A percentile compares a stretch with the other conserved stretches of the same genome.
phyloP scores from a whole-genome alignment of 108 stramenopile genomes.

The Pseudonitzschia multistriata region DNA sequence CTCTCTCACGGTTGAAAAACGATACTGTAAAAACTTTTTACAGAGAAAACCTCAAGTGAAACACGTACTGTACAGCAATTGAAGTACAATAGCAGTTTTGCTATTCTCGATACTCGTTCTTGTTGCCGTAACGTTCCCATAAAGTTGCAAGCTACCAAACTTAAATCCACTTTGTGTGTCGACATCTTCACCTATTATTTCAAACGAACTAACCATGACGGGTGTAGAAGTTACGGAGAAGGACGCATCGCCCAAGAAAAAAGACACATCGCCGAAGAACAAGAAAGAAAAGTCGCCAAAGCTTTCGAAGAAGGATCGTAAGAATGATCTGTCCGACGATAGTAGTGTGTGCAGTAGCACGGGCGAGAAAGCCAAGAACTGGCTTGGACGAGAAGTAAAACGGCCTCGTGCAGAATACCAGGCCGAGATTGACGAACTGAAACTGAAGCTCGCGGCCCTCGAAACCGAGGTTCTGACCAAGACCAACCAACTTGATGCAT shows the following conservation, averaged over 20 bases:
- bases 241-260: neutral
- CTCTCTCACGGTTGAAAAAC: no score
- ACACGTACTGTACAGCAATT: no score
- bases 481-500: neutral
- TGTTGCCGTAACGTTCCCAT: no score
- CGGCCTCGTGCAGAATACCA: conserved; percentile 17
- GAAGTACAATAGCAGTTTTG: no score
- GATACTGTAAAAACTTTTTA: no score
- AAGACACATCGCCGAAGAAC: neutral
- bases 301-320: neutral
- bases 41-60: no score
- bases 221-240: neutral
- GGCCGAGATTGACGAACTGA: conserved; percentile 17
- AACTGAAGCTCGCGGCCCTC: neutral
- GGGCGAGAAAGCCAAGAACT: neutral
- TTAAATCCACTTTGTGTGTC: no score
- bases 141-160: no score
- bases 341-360: neutral
- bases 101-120: no score
- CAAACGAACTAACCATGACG: neutral
- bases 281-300: neutral
- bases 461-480: neutral
- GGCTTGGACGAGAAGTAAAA: neutral
- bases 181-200: no score
- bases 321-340: neutral